These are phyloP conservation scores for Diddensiella caesifluorescens DNA, from an alignment of 805 yeast species.

Conservation along the genomic window DNA sequence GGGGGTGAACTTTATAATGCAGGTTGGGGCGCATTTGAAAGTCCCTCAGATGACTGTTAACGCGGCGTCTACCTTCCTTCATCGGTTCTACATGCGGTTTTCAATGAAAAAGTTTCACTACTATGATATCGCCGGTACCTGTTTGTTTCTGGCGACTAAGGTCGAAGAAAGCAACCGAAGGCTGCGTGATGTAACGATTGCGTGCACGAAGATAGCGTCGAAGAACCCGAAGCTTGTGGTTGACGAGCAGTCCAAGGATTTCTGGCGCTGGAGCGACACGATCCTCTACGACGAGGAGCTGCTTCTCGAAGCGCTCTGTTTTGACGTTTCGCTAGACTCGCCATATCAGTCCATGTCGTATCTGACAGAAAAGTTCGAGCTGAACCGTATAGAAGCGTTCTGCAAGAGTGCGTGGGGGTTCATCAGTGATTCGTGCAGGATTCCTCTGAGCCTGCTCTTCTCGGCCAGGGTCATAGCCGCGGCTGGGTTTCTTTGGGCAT, in stretches of 20 bases:
- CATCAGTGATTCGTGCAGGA: constrained; percentile 36
- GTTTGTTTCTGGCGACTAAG: constrained; percentile 49
- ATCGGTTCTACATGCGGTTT: constrained; percentile 47
- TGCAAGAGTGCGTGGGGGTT: constrained; percentile 34
- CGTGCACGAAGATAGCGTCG: constrained; percentile 44
- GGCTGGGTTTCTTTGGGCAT: constrained; percentile 35
- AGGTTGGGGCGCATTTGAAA: constrained; percentile 40
- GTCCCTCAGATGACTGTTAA: constrained; percentile 45
- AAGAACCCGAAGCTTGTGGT: constrained; percentile 37
- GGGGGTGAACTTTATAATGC: constrained; percentile 44
- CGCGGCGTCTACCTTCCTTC: constrained; percentile 45
- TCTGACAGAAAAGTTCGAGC: constrained; percentile 20
- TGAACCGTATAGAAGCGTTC: constrained; percentile 21
- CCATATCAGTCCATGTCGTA: constrained; percentile 32
- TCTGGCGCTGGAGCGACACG: constrained; percentile 47
- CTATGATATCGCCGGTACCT: constrained; percentile 47
- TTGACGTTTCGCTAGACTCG: constrained; percentile 41
- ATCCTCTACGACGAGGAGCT: constrained; percentile 43
- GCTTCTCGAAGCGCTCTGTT: constrained; percentile 42
- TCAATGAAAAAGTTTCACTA: constrained; percentile 41
- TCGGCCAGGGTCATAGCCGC: constrained; percentile 34
- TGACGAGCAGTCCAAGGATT: constrained; percentile 44
- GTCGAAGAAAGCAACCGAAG: constrained; percentile 48
- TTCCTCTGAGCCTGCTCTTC: constrained; percentile 32
- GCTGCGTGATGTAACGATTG: constrained; percentile 44